Conservation (phyloP, 192 early-diverging fungal species). For the Gonapodya prolifera region DNA sequence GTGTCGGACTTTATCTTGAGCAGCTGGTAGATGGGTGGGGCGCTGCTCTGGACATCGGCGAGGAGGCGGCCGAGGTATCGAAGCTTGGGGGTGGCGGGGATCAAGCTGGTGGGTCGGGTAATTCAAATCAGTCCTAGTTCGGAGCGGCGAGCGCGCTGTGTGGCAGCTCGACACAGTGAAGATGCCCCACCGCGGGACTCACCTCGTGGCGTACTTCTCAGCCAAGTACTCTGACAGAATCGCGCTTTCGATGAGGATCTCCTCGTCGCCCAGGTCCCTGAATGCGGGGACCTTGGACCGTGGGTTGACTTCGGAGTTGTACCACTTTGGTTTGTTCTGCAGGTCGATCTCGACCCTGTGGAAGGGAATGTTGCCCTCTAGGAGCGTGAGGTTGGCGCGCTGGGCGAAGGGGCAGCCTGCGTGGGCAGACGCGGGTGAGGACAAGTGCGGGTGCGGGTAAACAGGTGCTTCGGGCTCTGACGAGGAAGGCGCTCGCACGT, state of each 20-base stretch:
- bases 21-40: neutral
- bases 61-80: neutral
- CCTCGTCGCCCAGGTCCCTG: conserved; percentile 22
- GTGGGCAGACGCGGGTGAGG: conserved; percentile 40
- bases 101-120: neutral
- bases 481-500: neutral
- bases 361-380: conserved; percentile 34
- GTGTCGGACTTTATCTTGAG: neutral
- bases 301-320: conserved; percentile 48
- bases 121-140: too few relatives aligned
- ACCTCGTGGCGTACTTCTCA: conserved; percentile 34
- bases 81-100: neutral
- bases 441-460: neutral
- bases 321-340: conserved; percentile 48
- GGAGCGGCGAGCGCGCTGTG: too few relatives aligned
- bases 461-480: neutral
- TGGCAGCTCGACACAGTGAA: too few relatives aligned
- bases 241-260: conserved; percentile 46
- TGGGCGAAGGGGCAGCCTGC: conserved; percentile 56
- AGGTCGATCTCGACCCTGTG: conserved; percentile 51
- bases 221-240: conserved; percentile 53
- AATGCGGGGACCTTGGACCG: conserved; percentile 56
- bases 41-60: neutral
- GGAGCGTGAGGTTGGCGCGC: conserved; percentile 46
- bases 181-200: too few relatives aligned